Conservation (phyloP, 2,329 filamentous ascomycete genomes). For the Arthrobotrys musiformis region DNA sequence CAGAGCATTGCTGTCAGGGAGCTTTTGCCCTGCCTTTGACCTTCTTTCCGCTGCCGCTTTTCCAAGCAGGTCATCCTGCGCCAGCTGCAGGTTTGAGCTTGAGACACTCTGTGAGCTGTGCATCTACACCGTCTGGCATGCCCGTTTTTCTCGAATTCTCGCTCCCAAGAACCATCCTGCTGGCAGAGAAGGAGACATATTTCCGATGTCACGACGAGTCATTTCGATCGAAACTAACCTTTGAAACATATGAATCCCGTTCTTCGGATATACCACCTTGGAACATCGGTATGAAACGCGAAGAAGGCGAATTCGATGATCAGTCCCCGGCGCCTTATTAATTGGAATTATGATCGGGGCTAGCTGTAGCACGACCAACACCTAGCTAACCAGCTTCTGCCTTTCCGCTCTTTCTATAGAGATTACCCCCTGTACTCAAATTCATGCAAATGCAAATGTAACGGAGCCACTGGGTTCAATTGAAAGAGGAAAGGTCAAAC, state of each 20-base stretch:
- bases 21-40: constrained; percentile 17
- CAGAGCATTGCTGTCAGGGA: constrained; percentile 39
- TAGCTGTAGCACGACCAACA: not conserved
- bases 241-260: constrained; percentile 19
- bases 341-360: constrained; percentile 40
- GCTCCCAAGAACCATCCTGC: constrained; percentile 33
- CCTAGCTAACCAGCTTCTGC: constrained; percentile 6
- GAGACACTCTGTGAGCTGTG: constrained; percentile 49
- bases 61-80: constrained; percentile 51
- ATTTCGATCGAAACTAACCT: not conserved
- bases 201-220: constrained; percentile 5
- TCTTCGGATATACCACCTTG: constrained; percentile 33
- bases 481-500: constrained; percentile 53
- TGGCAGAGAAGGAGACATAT: constrained; percentile 12
- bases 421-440: constrained; percentile 37
- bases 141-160: constrained; percentile 9
- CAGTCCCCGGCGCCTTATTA: constrained; percentile 32
- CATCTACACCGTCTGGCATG: constrained; percentile 16
- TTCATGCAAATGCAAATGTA: constrained; percentile 55
- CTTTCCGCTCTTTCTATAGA: constrained; percentile 2
- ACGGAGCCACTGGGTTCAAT: constrained; percentile 47
- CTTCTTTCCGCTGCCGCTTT: constrained; percentile 34
- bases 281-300: constrained; percentile 38
- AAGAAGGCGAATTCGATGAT: constrained; percentile 52
- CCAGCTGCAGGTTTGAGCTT: constrained; percentile 35